Base-by-base conservation (phyloP, 768 basidiomycete genomes). In the Kwoniella heveanensis region DNA sequence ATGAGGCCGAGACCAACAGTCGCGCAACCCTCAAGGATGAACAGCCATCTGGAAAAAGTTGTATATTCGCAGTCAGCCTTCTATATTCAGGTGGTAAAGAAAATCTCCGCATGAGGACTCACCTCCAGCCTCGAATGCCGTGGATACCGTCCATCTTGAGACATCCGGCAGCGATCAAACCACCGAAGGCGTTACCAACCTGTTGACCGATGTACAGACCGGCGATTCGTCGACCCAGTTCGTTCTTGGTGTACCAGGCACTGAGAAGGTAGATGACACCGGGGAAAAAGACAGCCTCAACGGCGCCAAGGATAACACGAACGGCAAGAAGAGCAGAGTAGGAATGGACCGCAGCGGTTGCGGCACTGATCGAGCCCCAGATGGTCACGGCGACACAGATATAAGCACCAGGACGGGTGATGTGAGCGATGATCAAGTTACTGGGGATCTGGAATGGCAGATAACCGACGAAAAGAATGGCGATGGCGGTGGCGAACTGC, bases 61-160 rank as follows among this genome's bases (percentile, higher is more conserved):
- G 24, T 15, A 24, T 44, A 57, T n/a, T 21, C 24, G 27, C 54
- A 19, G n/a, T n/a, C n/a, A n/a, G n/a, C n/a, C n/a, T n/a, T n/a
- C n/a, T n/a, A n/a, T n/a, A n/a, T n/a, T n/a, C n/a, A n/a, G n/a
- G n/a, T n/a, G n/a, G n/a, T 32, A 32, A 5, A 32, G 32, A 32
- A 32, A 13, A 24, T 6, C 32, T n/a, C n/a, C n/a, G n/a, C 32
- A 68, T 65, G 59, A 66, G 74, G 1, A 76, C 60, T 71, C 77
- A 79, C 22, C 74, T 32, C 78, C 78, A 79, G 0, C 74, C 77
- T 3, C 51, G 44, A 26, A 79, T 65, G 2, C 78, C 78, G 32
- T 76, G 73, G 1, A 44, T 29, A 25, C 71, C 71, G 19, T 66
- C 58, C 1, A 69, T 57, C 24, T 72, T 48, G 15, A 78, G 51